Evolutionary conservation across 805 yeast genomes (phyloP).

Genomic region (Yarrowia deformans): DNA sequence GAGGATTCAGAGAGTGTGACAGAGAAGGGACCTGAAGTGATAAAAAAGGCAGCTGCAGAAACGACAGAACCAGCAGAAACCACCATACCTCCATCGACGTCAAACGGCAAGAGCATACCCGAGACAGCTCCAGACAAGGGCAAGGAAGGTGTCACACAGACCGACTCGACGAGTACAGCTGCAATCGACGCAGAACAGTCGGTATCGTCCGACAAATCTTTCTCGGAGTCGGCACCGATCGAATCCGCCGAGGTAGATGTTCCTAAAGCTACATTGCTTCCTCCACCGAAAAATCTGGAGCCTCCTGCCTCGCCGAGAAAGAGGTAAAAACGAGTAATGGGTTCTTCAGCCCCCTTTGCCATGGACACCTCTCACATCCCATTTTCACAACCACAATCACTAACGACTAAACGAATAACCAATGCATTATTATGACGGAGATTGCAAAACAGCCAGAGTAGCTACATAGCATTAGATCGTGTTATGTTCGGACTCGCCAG

Average conservation of each 20-base stretch:
- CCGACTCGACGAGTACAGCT: background rate
- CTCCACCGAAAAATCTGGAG: background rate
- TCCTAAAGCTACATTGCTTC: background rate
- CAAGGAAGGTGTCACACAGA: background rate
- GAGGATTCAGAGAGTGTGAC: background rate
- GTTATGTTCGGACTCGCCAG: too few relatives aligned
- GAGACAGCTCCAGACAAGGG: background rate
- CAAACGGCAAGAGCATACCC: background rate
- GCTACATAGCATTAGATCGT: too few relatives aligned
- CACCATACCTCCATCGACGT: background rate
- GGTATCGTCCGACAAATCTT: background rate
- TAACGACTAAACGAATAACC: slow-evolving; percentile 21
- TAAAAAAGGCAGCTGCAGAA: background rate
- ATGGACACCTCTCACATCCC: too few relatives aligned
- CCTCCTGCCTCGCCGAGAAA: slow-evolving; percentile 8
- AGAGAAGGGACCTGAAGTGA: too few relatives aligned
- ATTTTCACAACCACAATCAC: background rate
- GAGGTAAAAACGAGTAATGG: background rate
- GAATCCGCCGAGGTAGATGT: background rate
- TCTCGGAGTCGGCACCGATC: background rate
- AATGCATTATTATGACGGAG: slow-evolving; percentile 9
- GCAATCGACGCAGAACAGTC: background rate
- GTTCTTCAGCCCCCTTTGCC: too few relatives aligned
- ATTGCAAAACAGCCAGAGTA: too few relatives aligned
- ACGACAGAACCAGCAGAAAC: too few relatives aligned